These are phyloP conservation scores for Plenodomus lindquistii DNA, from an alignment of 2,329 filamentous ascomycete species.

Conservation along the genomic window DNA sequence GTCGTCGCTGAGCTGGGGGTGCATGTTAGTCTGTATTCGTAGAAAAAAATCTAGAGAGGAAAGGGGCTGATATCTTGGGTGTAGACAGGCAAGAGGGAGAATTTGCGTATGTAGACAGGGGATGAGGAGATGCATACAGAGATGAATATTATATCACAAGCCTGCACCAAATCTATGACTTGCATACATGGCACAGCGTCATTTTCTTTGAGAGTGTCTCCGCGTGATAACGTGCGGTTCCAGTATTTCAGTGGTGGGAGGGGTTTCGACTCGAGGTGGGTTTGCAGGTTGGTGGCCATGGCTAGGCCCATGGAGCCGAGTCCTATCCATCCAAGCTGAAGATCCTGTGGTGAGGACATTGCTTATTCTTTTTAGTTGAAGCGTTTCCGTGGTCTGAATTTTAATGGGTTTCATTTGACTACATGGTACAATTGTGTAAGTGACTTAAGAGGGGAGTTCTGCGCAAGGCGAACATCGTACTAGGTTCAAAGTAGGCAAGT, in stretches of 20 bases:
- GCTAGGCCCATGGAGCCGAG: conserved; percentile 57
- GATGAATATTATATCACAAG: conserved; percentile 34
- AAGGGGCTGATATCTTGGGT: not conserved
- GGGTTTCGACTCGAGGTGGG: conserved; percentile 35
- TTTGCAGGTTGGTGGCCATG: conserved; percentile 57
- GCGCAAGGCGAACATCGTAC: conserved; percentile 2
- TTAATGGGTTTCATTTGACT: not conserved
- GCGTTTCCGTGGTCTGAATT: no score
- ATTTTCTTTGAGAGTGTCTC: conserved; percentile 37
- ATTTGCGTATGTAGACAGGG: no score
- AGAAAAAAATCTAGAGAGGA: not conserved
- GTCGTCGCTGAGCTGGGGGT: conserved; percentile 48
- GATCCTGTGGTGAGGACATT: conserved; percentile 8
- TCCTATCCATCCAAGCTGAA: conserved; percentile 39
- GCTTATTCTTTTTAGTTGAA: not conserved
- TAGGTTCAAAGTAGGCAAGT: conserved; percentile 11
- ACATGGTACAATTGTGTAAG: not conserved
- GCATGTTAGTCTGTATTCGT: not conserved
- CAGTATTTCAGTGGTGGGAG: conserved; percentile 45
- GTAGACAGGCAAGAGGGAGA: no score
- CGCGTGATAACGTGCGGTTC: conserved; percentile 55
- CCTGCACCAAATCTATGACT: conserved; percentile 20
- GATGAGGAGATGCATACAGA: conserved; percentile 37
- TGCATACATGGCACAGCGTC: conserved; percentile 21
- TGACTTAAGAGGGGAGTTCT: conserved; percentile 12